A percentile compares a stretch with the other conserved stretches of the same genome.
Conservation (phyloP, 108 stramenopile species). For the Cyclotella atomus region DNA sequence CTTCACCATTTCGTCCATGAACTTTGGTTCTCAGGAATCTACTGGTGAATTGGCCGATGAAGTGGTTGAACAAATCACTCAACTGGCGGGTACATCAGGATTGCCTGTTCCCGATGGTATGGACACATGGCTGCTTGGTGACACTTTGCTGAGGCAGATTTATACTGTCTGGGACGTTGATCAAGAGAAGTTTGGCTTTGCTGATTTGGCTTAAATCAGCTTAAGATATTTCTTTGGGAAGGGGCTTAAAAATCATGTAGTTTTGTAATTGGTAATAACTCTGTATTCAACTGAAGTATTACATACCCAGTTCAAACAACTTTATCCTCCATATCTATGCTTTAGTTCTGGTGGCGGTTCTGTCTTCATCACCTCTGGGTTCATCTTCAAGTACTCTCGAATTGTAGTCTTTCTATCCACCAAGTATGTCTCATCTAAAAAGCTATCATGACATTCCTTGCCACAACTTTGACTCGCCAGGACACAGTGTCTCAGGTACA, state of each 20-base stretch:
- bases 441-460: conserved; percentile 63
- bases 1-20: conserved; percentile 47
- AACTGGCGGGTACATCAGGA: conserved; percentile 34
- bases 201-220: conserved; percentile 29
- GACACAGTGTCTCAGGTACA: conserved; percentile 87
- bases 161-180: conserved; percentile 74
- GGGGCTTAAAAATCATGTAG: background rate
- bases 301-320: background rate
- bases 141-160: conserved; percentile 82
- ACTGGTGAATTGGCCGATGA: conserved; percentile 43
- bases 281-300: background rate
- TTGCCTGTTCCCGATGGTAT: conserved; percentile 55
- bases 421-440: conserved; percentile 81
- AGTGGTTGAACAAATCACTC: conserved; percentile 50
- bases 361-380: conserved; percentile 56
- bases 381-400: conserved; percentile 62
- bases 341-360: conserved; percentile 55
- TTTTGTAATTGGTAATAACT: background rate
- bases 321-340: conserved; percentile 64
- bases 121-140: conserved; percentile 82
- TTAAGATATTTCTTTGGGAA: background rate
- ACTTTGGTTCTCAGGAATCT: conserved; percentile 20
- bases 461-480: conserved; percentile 64
- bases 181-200: conserved; percentile 62
- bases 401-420: conserved; percentile 79